These are phyloP conservation scores for Acacia concinna DNA, from an alignment of 331 rosid genomes.

Conservation along the genomic window DNA sequence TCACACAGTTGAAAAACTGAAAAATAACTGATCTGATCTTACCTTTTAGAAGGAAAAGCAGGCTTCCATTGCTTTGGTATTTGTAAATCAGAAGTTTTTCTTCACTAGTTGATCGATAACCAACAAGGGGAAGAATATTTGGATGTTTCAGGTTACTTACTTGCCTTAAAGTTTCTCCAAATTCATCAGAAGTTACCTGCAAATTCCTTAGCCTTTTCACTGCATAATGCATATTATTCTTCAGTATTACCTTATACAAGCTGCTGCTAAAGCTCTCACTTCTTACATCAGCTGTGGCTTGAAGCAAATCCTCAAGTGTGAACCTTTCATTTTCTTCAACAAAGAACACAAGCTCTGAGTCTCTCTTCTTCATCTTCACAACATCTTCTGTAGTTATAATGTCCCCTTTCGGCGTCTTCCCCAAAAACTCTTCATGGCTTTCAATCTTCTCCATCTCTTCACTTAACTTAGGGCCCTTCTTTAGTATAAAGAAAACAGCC, in stretches of 20 bases:
- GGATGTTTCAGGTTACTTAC: slow-evolving; percentile 58
- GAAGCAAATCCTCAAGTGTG: slow-evolving; percentile 55
- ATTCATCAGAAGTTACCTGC: slow-evolving; percentile 53
- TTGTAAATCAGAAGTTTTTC: slow-evolving; percentile 75
- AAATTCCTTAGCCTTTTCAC: slow-evolving; percentile 57
- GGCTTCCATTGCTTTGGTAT: slow-evolving; percentile 77
- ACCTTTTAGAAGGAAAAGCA: slow-evolving; percentile 67
- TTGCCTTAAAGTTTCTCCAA: slow-evolving; percentile 50
- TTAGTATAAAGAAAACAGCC: slow-evolving; percentile 32
- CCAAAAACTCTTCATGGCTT: slow-evolving; percentile 22
- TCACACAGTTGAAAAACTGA: background rate
- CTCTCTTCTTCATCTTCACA: slow-evolving; percentile 33
- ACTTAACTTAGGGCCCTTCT: slow-evolving; percentile 28
- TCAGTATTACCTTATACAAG: slow-evolving; percentile 52
- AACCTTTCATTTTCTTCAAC: slow-evolving; percentile 54
- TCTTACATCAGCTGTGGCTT: slow-evolving; percentile 52
- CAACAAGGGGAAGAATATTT: slow-evolving; percentile 75
- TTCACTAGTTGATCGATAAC: slow-evolving; percentile 52
- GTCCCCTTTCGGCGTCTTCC: slow-evolving; percentile 4
- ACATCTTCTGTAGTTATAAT: slow-evolving; percentile 26
- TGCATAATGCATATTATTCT: slow-evolving; percentile 44
- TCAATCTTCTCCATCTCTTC: background rate
- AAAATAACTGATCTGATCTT: slow-evolving; percentile 17
- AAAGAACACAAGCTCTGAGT: slow-evolving; percentile 64
- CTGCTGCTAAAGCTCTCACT: slow-evolving; percentile 47